Conservation (phyloP, 768 basidiomycete species). For the Hygrophorus russula region DNA sequence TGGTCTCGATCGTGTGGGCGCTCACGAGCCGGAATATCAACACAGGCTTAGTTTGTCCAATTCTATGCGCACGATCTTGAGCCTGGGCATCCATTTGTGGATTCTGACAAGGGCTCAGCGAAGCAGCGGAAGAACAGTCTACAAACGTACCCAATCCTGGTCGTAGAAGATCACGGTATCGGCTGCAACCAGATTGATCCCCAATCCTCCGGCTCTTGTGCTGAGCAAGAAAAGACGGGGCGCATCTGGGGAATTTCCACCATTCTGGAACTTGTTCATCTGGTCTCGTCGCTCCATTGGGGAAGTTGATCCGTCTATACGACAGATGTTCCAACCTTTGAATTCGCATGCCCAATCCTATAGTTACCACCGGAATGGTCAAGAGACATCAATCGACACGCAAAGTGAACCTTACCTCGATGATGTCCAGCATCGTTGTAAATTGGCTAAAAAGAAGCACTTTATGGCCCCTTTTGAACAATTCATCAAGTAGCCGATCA, state of each 20-base stretch:
- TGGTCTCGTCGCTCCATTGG: slow-evolving; percentile 76
- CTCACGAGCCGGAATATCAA: slow-evolving; percentile 82
- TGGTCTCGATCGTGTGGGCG: slow-evolving; percentile 83
- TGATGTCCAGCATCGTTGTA: slow-evolving; percentile 91
- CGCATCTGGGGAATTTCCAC: slow-evolving; percentile 47
- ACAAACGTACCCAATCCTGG: slow-evolving; percentile 66
- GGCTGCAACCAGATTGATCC: slow-evolving; percentile 71
- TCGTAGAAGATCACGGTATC: slow-evolving; percentile 94
- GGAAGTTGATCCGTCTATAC: slow-evolving; percentile 83
- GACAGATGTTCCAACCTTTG: slow-evolving; percentile 77
- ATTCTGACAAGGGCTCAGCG: slow-evolving; percentile 36
- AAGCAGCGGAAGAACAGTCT: not conserved
- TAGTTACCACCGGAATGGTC: not conserved
- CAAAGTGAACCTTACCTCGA: slow-evolving; percentile 47
- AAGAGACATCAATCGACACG: not conserved
- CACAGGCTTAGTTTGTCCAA: slow-evolving; percentile 88
- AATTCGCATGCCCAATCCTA: slow-evolving; percentile 82
- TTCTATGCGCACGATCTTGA: slow-evolving; percentile 90
- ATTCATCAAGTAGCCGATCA: slow-evolving; percentile 72
- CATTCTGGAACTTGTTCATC: slow-evolving; percentile 77
- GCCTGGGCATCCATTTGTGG: slow-evolving; percentile 97
- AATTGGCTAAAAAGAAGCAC: slow-evolving; percentile 89
- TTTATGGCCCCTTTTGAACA: slow-evolving; percentile 76
- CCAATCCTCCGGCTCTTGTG: slow-evolving; percentile 71
- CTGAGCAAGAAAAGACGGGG: slow-evolving; percentile 72